Percentiles rank a stretch among this genome's conserved stretches.
These are phyloP conservation scores for Pezicula neosporulosa DNA, from an alignment of 2,329 filamentous ascomycete species.

Conservation along the genomic window DNA sequence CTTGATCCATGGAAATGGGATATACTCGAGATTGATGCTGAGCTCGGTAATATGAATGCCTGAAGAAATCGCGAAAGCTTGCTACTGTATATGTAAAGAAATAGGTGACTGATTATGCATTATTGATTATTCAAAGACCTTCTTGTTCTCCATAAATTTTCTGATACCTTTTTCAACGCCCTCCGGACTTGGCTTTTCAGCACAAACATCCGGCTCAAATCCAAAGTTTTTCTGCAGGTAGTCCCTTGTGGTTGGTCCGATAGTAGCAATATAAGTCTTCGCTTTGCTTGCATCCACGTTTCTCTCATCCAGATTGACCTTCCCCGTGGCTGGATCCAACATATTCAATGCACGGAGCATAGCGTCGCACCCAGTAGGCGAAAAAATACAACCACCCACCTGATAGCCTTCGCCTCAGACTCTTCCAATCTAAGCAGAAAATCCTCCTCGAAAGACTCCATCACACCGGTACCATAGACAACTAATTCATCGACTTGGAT, in stretches of 20 bases:
- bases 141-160: conserved; percentile 14
- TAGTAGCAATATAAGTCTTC: conserved; percentile 72
- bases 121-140: too few relatives aligned
- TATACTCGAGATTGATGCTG: too few relatives aligned
- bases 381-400: conserved; percentile 78
- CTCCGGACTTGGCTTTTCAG: conserved; percentile 76
- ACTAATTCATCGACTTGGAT: conserved; percentile 75
- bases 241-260: conserved; percentile 87
- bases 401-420: conserved; percentile 36
- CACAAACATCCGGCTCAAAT: conserved; percentile 74
- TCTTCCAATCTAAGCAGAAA: conserved; percentile 51
- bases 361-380: conserved; percentile 60
- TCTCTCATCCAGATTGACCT: conserved; percentile 20
- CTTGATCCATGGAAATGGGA: too few relatives aligned
- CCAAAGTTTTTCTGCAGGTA: conserved; percentile 63
- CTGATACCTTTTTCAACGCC: conserved; percentile 69
- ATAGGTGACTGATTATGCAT: too few relatives aligned
- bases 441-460: conserved; percentile 70
- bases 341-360: conserved; percentile 53
- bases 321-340: conserved; percentile 44
- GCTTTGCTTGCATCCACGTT: conserved; percentile 22
- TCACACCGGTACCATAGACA: conserved; percentile 83
- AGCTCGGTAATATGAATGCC: too few relatives aligned
- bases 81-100: too few relatives aligned
- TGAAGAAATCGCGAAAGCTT: too few relatives aligned